phyloP scores from a whole-genome alignment of 1,139 yeast species.

The Kazachstania sp. region DNA sequence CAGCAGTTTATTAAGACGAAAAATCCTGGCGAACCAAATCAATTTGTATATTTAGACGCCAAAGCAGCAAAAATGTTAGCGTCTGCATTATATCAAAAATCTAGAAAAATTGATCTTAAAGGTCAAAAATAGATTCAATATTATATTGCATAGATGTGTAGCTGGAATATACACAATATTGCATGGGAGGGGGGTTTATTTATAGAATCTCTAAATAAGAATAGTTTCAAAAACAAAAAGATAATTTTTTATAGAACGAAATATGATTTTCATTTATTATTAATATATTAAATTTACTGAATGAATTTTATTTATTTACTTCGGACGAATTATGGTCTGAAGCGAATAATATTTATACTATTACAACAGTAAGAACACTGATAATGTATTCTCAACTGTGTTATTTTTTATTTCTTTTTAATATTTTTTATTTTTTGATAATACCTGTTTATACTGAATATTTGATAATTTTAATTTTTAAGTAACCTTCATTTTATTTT shows the following conservation, averaged over 20 bases:
- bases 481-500: neutral
- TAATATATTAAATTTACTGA: neutral
- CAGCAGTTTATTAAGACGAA: conserved; percentile 33
- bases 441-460: neutral
- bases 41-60: conserved; percentile 32
- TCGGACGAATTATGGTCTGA: too few species aligned
- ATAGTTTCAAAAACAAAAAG: too few species aligned
- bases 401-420: neutral
- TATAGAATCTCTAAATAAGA: too few species aligned
- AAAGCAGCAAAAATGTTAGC: conserved; percentile 38
- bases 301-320: too few species aligned
- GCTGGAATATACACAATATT: too few species aligned
- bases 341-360: neutral
- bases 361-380: neutral
- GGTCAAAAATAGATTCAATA: conserved; percentile 54
- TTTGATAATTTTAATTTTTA: neutral
- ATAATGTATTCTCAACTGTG: too few species aligned
- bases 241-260: neutral
- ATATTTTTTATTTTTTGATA: neutral
- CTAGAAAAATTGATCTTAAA: conserved; percentile 75
- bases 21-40: conserved; percentile 24
- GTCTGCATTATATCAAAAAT: conserved; percentile 38
- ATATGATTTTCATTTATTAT: neutral
- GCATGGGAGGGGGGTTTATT: too few species aligned
- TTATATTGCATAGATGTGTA: neutral